phyloP scores from a whole-genome alignment of 192 early-diverging fungal genomes.

The Coemansia asiatica region DNA sequence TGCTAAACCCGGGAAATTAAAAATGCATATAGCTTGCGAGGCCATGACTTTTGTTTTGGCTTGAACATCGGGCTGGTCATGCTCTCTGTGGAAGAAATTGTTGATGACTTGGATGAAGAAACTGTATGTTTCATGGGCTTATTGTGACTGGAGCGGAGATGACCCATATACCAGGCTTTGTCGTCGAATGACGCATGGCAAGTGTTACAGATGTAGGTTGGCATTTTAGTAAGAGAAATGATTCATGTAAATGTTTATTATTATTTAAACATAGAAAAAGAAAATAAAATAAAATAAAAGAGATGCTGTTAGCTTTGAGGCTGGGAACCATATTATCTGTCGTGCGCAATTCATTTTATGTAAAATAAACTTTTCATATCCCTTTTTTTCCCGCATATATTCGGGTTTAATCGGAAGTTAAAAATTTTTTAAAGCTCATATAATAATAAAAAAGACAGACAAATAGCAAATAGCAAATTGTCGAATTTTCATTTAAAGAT shows the following conservation, averaged over 20 bases:
- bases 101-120: constrained; percentile 3
- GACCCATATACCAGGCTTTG: constrained; percentile 32
- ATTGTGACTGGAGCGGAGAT: constrained; percentile 15
- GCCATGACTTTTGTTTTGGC: constrained; percentile 11
- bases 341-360: too few species aligned
- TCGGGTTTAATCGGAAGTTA: neutral
- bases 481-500: neutral
- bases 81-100: neutral
- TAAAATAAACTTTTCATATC: neutral
- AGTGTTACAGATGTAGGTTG: constrained; percentile 20
- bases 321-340: too few species aligned
- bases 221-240: constrained; percentile 11
- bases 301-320: too few species aligned
- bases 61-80: neutral
- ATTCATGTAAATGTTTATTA: too few species aligned
- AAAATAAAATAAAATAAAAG: too few species aligned
- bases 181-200: constrained; percentile 32
- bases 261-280: neutral
- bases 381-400: too few species aligned
- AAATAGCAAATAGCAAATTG: neutral
- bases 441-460: constrained; percentile 1
- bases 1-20: too few species aligned
- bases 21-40: neutral
- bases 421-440: too few species aligned
- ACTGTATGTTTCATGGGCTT: constrained; percentile 7